phyloP scores from a whole-genome alignment of 129 eudicot species.

The Chrysanthemum lavandulifolium region DNA sequence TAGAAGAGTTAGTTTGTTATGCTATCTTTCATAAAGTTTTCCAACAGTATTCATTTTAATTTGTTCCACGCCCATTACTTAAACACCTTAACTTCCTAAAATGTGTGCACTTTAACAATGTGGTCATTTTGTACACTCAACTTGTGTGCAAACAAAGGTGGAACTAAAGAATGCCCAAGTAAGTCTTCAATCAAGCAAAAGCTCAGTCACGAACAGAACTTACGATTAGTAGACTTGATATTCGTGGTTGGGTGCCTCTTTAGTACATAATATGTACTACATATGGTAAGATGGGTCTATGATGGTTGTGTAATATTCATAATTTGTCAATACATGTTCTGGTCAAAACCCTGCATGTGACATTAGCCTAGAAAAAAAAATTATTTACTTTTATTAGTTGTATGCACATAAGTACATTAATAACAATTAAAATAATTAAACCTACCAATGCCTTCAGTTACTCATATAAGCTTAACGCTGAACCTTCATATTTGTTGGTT shows the following conservation, averaged over 20 bases:
- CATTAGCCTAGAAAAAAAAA: neutral
- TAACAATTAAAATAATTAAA: constrained; percentile 12
- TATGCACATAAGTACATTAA: neutral
- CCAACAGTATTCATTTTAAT: too few relatives aligned
- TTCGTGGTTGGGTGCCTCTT: too few relatives aligned
- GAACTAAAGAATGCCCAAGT: constrained; percentile 39
- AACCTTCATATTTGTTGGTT: neutral
- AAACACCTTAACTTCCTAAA: neutral
- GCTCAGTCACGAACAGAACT: too few relatives aligned
- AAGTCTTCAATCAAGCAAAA: constrained; percentile 7
- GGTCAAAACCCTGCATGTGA: neutral
- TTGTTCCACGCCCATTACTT: too few relatives aligned
- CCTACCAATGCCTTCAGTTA: constrained; percentile 3
- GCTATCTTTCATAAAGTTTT: neutral
- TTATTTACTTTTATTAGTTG: too few relatives aligned
- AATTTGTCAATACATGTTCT: too few relatives aligned
- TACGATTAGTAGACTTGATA: too few relatives aligned
- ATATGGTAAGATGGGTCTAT: too few relatives aligned
- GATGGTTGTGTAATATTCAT: neutral
- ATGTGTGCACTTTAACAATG: neutral
- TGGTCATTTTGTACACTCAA: neutral
- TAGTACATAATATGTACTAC: too few relatives aligned
- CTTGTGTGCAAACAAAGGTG: constrained; percentile 39
- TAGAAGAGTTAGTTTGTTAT: too few relatives aligned
- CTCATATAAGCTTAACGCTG: constrained; percentile 8